Evolutionary conservation across 495 filamentous ascomycete genomes (phyloP).

Genomic region (Chaetomium cochliodes): DNA sequence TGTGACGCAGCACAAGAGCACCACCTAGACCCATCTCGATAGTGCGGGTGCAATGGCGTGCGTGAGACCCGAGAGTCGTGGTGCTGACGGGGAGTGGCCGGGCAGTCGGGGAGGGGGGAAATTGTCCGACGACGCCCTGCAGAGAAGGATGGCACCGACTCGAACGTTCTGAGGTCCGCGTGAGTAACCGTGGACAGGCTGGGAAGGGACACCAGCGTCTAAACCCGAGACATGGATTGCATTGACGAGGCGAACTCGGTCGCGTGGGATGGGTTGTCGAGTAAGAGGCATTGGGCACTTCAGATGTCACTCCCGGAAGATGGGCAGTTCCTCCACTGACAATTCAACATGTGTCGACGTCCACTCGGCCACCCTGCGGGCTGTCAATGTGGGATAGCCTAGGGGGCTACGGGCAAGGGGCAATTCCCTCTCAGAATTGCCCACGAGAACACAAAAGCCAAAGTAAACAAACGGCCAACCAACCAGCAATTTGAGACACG

Average conservation of each 20-base stretch:
- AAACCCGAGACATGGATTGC: constrained; percentile 11
- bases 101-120: not conserved
- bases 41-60: constrained; percentile 9
- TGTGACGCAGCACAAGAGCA: not conserved
- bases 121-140: constrained; percentile 14
- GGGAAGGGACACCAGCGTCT: constrained; percentile 1
- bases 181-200: constrained; percentile 8
- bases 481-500: not conserved
- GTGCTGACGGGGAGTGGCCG: not conserved
- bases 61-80: constrained; percentile 10
- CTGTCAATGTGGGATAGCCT: not conserved
- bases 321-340: not conserved
- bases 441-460: constrained; percentile 4
- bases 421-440: not conserved
- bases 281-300: not conserved
- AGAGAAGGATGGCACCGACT: constrained; percentile 12
- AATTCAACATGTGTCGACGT: not conserved
- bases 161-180: constrained; percentile 1
- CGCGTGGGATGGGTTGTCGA: not conserved
- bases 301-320: not conserved
- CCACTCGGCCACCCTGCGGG: not conserved
- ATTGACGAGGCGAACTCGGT: not conserved
- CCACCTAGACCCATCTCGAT: constrained; percentile 14
- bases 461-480: constrained; percentile 15
- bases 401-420: not conserved